Evolutionary conservation across 179 eudicot species (phyloP), one percentile per base, ranked within the genome.

Genomic region (Amaranthus tricolor): DNA sequence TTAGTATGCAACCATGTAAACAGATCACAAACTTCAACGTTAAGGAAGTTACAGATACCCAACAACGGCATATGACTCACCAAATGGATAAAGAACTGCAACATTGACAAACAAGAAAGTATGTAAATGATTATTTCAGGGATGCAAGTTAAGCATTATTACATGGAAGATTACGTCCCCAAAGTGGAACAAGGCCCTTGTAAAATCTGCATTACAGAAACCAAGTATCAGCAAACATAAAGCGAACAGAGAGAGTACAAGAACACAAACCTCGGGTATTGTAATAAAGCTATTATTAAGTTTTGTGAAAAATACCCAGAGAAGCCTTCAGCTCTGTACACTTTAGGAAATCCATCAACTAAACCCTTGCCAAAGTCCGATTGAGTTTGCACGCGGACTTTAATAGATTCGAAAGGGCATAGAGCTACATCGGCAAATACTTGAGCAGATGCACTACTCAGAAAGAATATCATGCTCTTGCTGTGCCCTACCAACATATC

Each of bases 111-210:
- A 61, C 49, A 78, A 73, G 62, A 72, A 73, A 73, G 54, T 68
- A 49, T 64, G 43, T 51, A 52, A 71, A 51, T 9, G 62, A 67
- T 53, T 49, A 67, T 45, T 66, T 66, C 53, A n/a, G 53, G 40
- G 56, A 59, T 75, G 69, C 66, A 65, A 75, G 82, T 61, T 53
- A 64, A 68, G 70, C 71, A 72, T 44, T 47, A 71, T 88, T 90
- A 94, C 98, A 94, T 88, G 97, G 98, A 76, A 94, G 87, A 78
- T 94, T 92, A 48, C 98, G 96, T 52, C 98, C 89, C 96, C 97
- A 92, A 51, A 94, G 90, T 67, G 97, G 96, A 87, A 90, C 50
- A 48, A 92, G 87, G 51, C 96, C 98, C 82, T 72, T 88, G 85
- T 94, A 94, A 72, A 92, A 89, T 64, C 97, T 90, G 97, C 83